A percentile compares a stretch with the other conserved stretches of the same genome.
Evolutionary conservation across 805 yeast genomes (phyloP).

Genomic region (Kuraishia floccosa): DNA sequence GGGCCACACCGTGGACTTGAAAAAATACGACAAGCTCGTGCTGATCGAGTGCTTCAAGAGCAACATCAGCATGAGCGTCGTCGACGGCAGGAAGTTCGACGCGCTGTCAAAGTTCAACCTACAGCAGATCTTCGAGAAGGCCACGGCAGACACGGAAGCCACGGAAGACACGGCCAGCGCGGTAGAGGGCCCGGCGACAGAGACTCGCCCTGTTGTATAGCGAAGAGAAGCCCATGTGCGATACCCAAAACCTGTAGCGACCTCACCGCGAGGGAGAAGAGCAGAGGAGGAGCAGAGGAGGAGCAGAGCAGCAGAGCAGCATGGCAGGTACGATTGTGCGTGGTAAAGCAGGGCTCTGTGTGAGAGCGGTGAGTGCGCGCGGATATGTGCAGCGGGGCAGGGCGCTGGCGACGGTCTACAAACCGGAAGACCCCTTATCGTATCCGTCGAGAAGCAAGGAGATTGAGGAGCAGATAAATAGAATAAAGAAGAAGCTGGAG

Average conservation of each 20-base stretch:
- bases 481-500: constrained; percentile 9
- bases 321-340: no score
- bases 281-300: no score
- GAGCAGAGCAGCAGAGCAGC: no score
- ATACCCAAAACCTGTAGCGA: no score
- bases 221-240: no score
- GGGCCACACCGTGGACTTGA: constrained; percentile 73
- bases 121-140: constrained; percentile 65
- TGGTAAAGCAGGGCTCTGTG: no score
- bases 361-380: constrained; percentile 1
- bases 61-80: constrained; percentile 81
- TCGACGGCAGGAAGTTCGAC: constrained; percentile 40
- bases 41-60: constrained; percentile 83
- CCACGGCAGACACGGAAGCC: constrained; percentile 2
- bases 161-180: no score
- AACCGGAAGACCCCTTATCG: constrained; percentile 16
- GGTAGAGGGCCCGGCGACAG: no score
- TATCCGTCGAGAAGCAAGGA: constrained; percentile 16
- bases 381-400: not conserved
- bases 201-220: no score
- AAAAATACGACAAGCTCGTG: constrained; percentile 65
- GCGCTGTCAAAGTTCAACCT: constrained; percentile 61
- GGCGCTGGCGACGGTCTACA: constrained; percentile 6
- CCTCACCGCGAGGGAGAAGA: no score
- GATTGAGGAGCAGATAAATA: constrained; percentile 14